Evolutionary conservation across 345 rosid genomes (phyloP), one percentile per base, ranked within the genome.

Genomic region (Citrus medica): DNA sequence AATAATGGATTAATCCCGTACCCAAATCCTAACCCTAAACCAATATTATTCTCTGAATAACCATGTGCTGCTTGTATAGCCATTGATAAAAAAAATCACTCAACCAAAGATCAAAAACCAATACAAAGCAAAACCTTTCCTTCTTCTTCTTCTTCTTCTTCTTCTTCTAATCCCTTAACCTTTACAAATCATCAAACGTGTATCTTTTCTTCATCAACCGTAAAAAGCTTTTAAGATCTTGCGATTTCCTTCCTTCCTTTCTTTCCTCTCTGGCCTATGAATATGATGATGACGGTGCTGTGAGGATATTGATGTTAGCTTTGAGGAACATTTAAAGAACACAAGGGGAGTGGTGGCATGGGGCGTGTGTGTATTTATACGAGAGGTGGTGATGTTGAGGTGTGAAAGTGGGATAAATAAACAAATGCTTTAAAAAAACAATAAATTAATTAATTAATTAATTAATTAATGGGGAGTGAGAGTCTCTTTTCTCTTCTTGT

Each of bases 51-150:
- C 58, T 87, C 87, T 4, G 85, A 80, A 82, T 79, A 82, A 72
- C 88, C 72, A 92, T 87, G 92, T 17, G 98, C 91, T 14, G 98
- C 91, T 83, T 89, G 89, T 42, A 95, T 83, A 9, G 98, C 98
- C 98, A 89, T 91, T 38, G 22, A 64, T 17, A 3, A 42, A 46
- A 46, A 46, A 5, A 16, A 58, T 2, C 6, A 74, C 24, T 62
- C 71, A 67, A 80, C 48, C 78, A 58, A 53, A 74, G 38, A 33
- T 2, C 30, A 7, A 42, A 28, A 33, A 76, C 77, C 61, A 62
- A 59, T 61, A 21, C 63, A n/a, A 79, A 46, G 25, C 71, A n/a
- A 79, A 46, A 37, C 71, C 69, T 60, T 75, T 28, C 58, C 19
- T 58, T 27, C 60, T 59, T 24, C 12, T 14, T 51, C 21, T 42